Evolutionary conservation across 306 rosid genomes (phyloP).

Genomic region (Pterocarpus santalinus): DNA sequence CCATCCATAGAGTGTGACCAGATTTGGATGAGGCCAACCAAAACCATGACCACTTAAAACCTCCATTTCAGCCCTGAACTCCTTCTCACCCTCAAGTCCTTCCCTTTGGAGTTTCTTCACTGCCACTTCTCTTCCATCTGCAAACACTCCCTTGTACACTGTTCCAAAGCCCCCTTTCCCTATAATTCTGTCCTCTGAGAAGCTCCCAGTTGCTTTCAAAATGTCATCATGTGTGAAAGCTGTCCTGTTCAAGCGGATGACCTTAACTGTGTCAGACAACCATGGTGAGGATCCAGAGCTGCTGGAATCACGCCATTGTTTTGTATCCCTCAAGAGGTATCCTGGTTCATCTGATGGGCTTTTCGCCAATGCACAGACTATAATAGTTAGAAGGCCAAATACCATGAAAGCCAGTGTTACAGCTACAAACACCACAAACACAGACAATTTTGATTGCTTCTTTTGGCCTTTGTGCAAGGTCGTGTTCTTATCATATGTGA

Average conservation of each 20-base stretch:
- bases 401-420: slow-evolving; percentile 61
- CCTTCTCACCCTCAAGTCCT: slow-evolving; percentile 91
- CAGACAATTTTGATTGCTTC: slow-evolving; percentile 50
- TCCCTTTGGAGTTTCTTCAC: slow-evolving; percentile 87
- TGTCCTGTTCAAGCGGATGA: slow-evolving; percentile 83
- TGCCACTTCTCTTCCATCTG: slow-evolving; percentile 85
- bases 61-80: slow-evolving; percentile 92
- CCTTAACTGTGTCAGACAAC: slow-evolving; percentile 70
- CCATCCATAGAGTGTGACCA: slow-evolving; percentile 96
- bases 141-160: slow-evolving; percentile 79
- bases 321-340: slow-evolving; percentile 58
- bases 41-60: slow-evolving; percentile 80
- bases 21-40: slow-evolving; percentile 95
- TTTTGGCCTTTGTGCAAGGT: slow-evolving; percentile 5
- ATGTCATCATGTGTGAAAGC: slow-evolving; percentile 86
- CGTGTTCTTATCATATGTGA: slow-evolving; percentile 7
- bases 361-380: slow-evolving; percentile 60
- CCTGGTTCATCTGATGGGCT: slow-evolving; percentile 55
- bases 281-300: slow-evolving; percentile 75
- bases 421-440: slow-evolving; percentile 50
- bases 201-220: slow-evolving; percentile 75
- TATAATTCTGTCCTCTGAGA: slow-evolving; percentile 82
- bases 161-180: slow-evolving; percentile 97
- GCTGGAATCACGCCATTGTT: slow-evolving; percentile 59
- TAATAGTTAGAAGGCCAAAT: slow-evolving; percentile 60